Evolutionary conservation across 257 asterid species (phyloP).

Genomic region (Verbascum thapsus): DNA sequence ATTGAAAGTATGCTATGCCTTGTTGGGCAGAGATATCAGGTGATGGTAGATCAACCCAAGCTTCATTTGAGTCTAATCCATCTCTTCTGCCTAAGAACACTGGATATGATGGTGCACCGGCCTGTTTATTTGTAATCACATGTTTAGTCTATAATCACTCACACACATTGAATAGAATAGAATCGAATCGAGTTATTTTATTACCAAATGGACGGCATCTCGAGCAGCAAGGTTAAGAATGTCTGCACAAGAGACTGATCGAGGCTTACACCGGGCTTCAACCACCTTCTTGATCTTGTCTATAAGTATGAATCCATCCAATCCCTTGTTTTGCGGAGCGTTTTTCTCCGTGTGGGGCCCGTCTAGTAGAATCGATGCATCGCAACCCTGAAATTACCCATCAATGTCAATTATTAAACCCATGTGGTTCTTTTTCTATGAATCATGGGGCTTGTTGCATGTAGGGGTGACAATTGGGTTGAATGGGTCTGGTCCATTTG

Average conservation of each 20-base stretch:
- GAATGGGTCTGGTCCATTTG: no score
- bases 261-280: slow-evolving; percentile 48
- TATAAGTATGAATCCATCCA: slow-evolving; percentile 45
- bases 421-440: no score
- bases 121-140: slow-evolving; percentile 36
- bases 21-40: slow-evolving; percentile 49
- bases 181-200: neutral
- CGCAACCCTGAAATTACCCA: slow-evolving; percentile 56
- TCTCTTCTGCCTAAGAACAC: slow-evolving; percentile 81
- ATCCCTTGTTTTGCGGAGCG: slow-evolving; percentile 38
- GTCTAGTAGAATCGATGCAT: slow-evolving; percentile 68
- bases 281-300: slow-evolving; percentile 69
- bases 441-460: no score
- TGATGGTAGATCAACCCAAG: slow-evolving; percentile 71
- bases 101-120: slow-evolving; percentile 82
- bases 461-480: no score
- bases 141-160: no score
- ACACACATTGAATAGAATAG: no score
- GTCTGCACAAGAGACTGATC: slow-evolving; percentile 65
- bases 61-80: slow-evolving; percentile 56
- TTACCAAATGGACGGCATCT: slow-evolving; percentile 58
- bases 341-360: slow-evolving; percentile 53
- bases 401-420: neutral
- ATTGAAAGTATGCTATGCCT: slow-evolving; percentile 49
- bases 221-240: slow-evolving; percentile 69